Evolutionary conservation across 2,329 filamentous ascomycete genomes (phyloP), one percentile per base, ranked within the genome.

Genomic region (Ampelomyces quisqualis): DNA sequence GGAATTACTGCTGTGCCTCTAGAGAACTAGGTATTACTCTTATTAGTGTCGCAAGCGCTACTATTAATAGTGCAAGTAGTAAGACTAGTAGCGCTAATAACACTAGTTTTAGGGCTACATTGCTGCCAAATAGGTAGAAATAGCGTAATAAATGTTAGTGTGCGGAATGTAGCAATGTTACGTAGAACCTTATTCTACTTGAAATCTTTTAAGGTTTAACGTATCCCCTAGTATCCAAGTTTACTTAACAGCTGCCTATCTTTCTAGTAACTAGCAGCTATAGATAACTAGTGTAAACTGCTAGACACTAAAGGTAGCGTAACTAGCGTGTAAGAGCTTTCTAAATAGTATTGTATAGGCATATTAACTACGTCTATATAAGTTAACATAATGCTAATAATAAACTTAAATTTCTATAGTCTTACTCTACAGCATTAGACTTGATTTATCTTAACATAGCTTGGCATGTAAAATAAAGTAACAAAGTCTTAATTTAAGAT

Each of bases 31-130:
- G 6, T 24, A 7, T 24, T 11, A 7, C 11, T 15, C 10, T 21
- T 2, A 42, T 42, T 42, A 7, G 40, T 34, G 13, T 17, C 4
- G 7, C 7, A 33, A 21, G 30, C 40, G 40, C 40, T 31, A 3
- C 7, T 9, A 26, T 13, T 2, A 19, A 2, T 34, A 24, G 35
- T 15, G 40, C n/a, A 21, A 20, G 22, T 23, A 10, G 17, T 30
- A 34, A 24, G 22, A 24, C 22, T 7, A 7, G 22, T 7, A 7
- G 22, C 22, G 6, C n/a, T 3, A 3, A 24, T 7, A 24, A 8
- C n/a, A n/a, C 22, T 24, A 7, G 22, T n/a, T 24, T 3, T 24
- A 7, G 22, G 9, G 22, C 22, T 7, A 24, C n/a, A 24, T 24
- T 24, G 6, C 22, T 7, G 22, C 22, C n/a, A 3, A 3, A 24